These are phyloP conservation scores for Yamadazyma sp. DNA, from an alignment of 1,139 yeast genomes.

Conservation along the genomic window DNA sequence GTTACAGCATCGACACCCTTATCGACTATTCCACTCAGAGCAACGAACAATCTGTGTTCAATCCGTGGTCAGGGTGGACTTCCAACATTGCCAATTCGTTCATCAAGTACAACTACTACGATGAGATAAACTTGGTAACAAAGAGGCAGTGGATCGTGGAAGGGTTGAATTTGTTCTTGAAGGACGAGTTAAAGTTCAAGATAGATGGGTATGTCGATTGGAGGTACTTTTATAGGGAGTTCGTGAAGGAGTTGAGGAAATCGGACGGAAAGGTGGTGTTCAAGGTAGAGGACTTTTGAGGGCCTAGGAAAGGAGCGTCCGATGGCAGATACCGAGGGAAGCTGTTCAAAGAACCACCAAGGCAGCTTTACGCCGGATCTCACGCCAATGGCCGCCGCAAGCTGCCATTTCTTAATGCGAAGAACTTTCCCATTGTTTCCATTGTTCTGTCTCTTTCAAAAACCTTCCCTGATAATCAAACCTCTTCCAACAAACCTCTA, in stretches of 20 bases:
- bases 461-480: too few relatives aligned
- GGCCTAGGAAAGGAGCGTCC: too few relatives aligned
- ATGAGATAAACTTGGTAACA: conserved; percentile 29
- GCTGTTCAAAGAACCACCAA: too few relatives aligned
- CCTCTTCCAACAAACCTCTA: too few relatives aligned
- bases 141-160: conserved; percentile 34
- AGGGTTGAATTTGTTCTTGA: conserved; percentile 29
- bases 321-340: too few relatives aligned
- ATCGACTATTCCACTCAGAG: conserved; percentile 22
- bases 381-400: too few relatives aligned
- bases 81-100: conserved; percentile 29
- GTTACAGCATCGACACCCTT: conserved; percentile 34
- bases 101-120: conserved; percentile 38
- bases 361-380: too few relatives aligned
- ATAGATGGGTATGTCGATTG: conserved; percentile 38
- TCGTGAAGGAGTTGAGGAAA: conserved; percentile 25
- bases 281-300: conserved; percentile 38
- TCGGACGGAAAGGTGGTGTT: conserved; percentile 40
- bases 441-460: too few relatives aligned
- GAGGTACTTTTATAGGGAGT: conserved; percentile 33
- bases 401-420: too few relatives aligned
- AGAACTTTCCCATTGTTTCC: too few relatives aligned
- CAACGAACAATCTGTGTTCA: conserved; percentile 19
- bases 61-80: conserved; percentile 41
- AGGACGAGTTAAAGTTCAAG: conserved; percentile 29